Base-by-base conservation (phyloP, 2,329 filamentous ascomycete species). In the Escovopsis sp. region DNA sequence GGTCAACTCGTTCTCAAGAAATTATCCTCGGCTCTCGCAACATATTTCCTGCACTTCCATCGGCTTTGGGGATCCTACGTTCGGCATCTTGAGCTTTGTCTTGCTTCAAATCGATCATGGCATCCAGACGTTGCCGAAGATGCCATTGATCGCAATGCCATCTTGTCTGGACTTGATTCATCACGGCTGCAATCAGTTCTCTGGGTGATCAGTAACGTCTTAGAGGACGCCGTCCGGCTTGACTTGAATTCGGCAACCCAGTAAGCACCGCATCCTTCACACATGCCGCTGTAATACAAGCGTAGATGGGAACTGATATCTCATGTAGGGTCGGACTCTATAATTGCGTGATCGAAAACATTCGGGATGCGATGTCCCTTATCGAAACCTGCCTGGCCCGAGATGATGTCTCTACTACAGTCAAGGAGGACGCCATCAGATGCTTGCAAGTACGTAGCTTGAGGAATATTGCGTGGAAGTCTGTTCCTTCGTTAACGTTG, bases 1-100 rank as follows among this genome's bases (percentile, higher is more conserved):
- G 68, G 70, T 3, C 59, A 66, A 4, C 63, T 85, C 35, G 79
- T 85, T 6, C 63, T 72, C 15, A 73, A 74, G 45, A 90, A 90
- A 56, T 64, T 88, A 17, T 81, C 79, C 43, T 79, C 79, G n/a
- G 79, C 80, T 6, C 58, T 88, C 6, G 77, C 79, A 13, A 79
- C 79, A 15, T 85, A 79, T 49, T 86, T 82, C 48, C 64, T 83
- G 23, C 78, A 78, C 39, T 80, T 81, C 41, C 72, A 79, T 10
- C 58, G 66, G 10, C 60, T 70, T 5, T 88, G 82, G 79, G 61
- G 64, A n/a, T 60, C 59, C 34, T 82, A 76, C 41, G 54, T 85
- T 25, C 65, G 64, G 27, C 76, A 80, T 47, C 56, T 84, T 26
- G 42, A 45, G 10, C 61, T 68, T 37, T 79, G 72, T 37, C 60